Evolutionary conservation across 768 basidiomycete species (phyloP).

Genomic region (Trichaptum fuscoviolaceum): DNA sequence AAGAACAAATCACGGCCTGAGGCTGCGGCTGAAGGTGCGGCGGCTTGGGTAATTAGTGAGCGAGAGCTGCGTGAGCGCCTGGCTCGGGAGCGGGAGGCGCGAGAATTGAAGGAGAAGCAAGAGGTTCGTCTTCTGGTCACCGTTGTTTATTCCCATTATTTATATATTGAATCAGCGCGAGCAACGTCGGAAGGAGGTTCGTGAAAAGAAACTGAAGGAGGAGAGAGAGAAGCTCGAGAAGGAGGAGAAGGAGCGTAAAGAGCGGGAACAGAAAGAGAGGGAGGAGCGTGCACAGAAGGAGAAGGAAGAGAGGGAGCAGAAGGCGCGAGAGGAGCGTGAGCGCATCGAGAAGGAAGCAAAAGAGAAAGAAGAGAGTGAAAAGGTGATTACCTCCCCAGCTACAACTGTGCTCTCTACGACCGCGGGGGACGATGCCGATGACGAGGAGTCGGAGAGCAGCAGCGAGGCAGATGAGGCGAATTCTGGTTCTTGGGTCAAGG

Average conservation of each 20-base stretch:
- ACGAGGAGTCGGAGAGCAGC: slow-evolving; percentile 20
- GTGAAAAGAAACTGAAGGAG: slow-evolving; percentile 29
- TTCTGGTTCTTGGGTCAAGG: slow-evolving; percentile 2
- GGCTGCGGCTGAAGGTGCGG: slow-evolving; percentile 59
- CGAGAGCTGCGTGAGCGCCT: slow-evolving; percentile 70
- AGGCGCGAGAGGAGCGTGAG: slow-evolving; percentile 25
- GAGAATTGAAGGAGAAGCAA: slow-evolving; percentile 60
- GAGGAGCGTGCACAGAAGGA: slow-evolving; percentile 48
- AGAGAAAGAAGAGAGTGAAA: slow-evolving; percentile 20
- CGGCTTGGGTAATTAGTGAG: slow-evolving; percentile 70
- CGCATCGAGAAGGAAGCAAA: slow-evolving; percentile 9
- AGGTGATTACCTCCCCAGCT: slow-evolving; percentile 20
- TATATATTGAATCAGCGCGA: slow-evolving; percentile 27
- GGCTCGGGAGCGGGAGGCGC: slow-evolving; percentile 66
- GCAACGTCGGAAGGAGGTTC: slow-evolving; percentile 37
- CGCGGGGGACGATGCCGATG: slow-evolving; percentile 27
- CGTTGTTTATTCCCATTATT: slow-evolving; percentile 17
- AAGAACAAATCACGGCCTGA: slow-evolving; percentile 84
- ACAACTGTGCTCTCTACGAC: slow-evolving; percentile 41
- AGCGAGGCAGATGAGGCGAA: slow-evolving; percentile 16
- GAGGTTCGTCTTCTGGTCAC: slow-evolving; percentile 43
- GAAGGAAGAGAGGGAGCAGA: slow-evolving; percentile 45
- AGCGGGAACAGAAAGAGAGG: slow-evolving; percentile 55
- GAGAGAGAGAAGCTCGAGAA: slow-evolving; percentile 28
- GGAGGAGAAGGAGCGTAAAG: slow-evolving; percentile 58